Percentiles rank a stretch among this genome's conserved stretches.
phyloP scores from a whole-genome alignment of 495 filamentous ascomycete genomes.

The Hypoxylon trugodes region DNA sequence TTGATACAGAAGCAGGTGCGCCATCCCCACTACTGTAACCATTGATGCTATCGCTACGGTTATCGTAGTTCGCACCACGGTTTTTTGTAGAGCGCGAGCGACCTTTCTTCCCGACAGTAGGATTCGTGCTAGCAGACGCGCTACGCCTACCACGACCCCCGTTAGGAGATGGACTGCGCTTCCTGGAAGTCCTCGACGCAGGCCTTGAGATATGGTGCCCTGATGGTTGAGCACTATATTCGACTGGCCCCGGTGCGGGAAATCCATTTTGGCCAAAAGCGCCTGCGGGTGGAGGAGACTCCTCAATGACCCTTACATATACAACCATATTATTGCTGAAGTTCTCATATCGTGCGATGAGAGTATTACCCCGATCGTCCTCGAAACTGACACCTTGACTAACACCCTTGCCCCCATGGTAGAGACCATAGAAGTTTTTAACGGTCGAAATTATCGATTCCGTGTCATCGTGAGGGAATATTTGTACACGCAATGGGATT shows the following conservation, averaged over 20 bases:
- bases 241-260: slow-evolving; percentile 47
- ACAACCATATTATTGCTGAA: slow-evolving; percentile 88
- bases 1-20: slow-evolving; percentile 75
- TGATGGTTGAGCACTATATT: slow-evolving; percentile 60
- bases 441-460: slow-evolving; percentile 96
- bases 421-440: slow-evolving; percentile 97
- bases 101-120: slow-evolving; percentile 64
- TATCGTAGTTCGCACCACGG: slow-evolving; percentile 71
- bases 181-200: slow-evolving; percentile 70
- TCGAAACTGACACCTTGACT: slow-evolving; percentile 93
- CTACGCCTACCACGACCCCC: slow-evolving; percentile 77
- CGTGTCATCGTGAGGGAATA: slow-evolving; percentile 91
- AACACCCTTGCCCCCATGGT: slow-evolving; percentile 74
- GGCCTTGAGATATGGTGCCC: slow-evolving; percentile 70
- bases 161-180: slow-evolving; percentile 86
- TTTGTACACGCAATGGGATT: slow-evolving; percentile 89
- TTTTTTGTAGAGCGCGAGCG: slow-evolving; percentile 75
- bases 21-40: slow-evolving; percentile 85
- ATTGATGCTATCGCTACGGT: slow-evolving; percentile 68
- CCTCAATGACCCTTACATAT: slow-evolving; percentile 85
- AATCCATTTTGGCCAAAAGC: slow-evolving; percentile 48
- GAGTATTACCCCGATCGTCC: slow-evolving; percentile 81
- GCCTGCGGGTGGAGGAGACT: slow-evolving; percentile 59
- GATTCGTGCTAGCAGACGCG: slow-evolving; percentile 68
- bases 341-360: slow-evolving; percentile 96